Evolutionary conservation across 352 stramenopile genomes (phyloP).

Genomic region (Nothophytophthora sp.): DNA sequence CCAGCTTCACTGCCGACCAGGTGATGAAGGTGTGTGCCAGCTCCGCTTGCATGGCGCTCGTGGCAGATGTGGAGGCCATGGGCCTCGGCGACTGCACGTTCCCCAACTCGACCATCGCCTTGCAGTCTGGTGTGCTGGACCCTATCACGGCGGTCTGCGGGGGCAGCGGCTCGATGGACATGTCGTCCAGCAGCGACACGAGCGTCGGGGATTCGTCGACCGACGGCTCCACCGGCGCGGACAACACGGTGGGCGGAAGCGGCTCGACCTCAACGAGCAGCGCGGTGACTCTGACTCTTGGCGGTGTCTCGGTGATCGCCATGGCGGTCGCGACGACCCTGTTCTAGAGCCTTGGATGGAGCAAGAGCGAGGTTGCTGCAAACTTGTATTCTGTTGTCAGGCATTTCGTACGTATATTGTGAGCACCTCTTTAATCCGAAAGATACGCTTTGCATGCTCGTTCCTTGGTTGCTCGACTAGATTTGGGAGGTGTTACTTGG

Average conservation of each 20-base stretch:
- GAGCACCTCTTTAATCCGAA: too few species aligned
- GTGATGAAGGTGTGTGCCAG: conserved; percentile 26
- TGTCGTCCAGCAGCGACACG: too few species aligned
- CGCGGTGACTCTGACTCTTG: not conserved
- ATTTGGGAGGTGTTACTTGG: conserved; percentile 33
- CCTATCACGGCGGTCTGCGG: conserved; percentile 15
- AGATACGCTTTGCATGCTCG: too few species aligned
- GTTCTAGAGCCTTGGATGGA: not conserved
- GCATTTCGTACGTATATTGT: too few species aligned
- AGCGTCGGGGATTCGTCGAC: too few species aligned
- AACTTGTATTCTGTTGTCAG: too few species aligned
- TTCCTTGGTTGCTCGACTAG: too few species aligned
- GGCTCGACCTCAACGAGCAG: conserved; percentile 1
- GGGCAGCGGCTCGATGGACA: conserved; percentile 8
- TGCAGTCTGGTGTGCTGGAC: conserved; percentile 25
- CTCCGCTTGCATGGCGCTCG: conserved; percentile 15
- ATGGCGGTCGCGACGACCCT: conserved; percentile 3
- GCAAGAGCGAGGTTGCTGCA: not conserved
- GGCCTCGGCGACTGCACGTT: conserved; percentile 23
- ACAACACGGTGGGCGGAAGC: conserved; percentile 2
- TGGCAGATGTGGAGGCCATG: conserved; percentile 20
- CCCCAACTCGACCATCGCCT: conserved; percentile 12
- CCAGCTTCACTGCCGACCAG: conserved; percentile 12
- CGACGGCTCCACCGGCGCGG: too few species aligned
- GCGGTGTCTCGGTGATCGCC: not conserved